phyloP scores from a whole-genome alignment of 495 filamentous ascomycete genomes.

The Hypoxylon perforatum region DNA sequence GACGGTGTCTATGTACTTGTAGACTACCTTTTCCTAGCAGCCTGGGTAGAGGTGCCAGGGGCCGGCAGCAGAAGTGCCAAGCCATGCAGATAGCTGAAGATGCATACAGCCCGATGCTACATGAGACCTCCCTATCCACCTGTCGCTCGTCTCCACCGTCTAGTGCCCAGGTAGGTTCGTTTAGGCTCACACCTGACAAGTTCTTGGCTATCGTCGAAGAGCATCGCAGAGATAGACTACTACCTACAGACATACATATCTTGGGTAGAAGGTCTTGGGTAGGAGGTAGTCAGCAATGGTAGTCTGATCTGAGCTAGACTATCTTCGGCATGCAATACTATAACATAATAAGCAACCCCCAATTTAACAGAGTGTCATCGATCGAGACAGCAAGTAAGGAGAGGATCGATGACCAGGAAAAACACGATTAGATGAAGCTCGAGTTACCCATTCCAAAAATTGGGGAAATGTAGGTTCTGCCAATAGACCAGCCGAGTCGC shows the following conservation, averaged over 20 bases:
- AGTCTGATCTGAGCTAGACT: not conserved
- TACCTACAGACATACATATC: no score
- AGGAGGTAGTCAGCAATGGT: no score
- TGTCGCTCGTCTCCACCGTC: conserved; percentile 16
- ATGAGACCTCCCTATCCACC: conserved; percentile 25
- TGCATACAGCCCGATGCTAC: conserved; percentile 30
- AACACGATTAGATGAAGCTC: conserved; percentile 12
- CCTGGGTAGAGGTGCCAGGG: not conserved
- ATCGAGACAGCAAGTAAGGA: not conserved
- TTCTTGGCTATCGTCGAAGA: conserved; percentile 29
- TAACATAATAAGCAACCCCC: not conserved
- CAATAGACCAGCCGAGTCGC: conserved; percentile 13
- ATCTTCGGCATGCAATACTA: not conserved
- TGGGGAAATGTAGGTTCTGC: conserved; percentile 17
- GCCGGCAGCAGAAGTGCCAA: conserved; percentile 18
- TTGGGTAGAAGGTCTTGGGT: no score
- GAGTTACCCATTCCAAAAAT: not conserved
- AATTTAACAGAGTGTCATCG: conserved; percentile 7
- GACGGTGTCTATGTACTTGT: conserved; percentile 9
- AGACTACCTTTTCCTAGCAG: no score
- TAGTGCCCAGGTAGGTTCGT: conserved; percentile 2
- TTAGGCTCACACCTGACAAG: conserved; percentile 40
- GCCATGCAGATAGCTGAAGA: conserved; percentile 35
- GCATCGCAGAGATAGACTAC: not conserved
- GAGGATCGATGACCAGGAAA: no score